phyloP scores from a whole-genome alignment of 108 stramenopile species.

The Bacterosira constricta region DNA sequence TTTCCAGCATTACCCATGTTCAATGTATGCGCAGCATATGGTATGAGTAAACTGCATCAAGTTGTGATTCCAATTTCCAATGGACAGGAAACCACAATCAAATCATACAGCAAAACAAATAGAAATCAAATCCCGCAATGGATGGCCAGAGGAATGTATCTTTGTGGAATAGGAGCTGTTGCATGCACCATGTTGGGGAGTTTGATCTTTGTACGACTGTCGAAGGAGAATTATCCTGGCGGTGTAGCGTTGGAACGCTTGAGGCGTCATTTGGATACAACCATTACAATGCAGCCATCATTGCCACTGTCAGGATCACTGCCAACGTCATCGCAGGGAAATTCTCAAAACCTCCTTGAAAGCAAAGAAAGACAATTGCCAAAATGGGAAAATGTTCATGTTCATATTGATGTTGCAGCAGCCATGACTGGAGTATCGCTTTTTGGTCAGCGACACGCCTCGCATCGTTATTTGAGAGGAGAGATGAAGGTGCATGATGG shows the following conservation, averaged over 20 bases:
- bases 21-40: constrained; percentile 82
- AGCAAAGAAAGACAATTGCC: not conserved
- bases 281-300: constrained; percentile 21
- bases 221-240: constrained; percentile 86
- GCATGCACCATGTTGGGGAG: constrained; percentile 60
- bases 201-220: constrained; percentile 66
- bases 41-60: constrained; percentile 56
- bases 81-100: constrained; percentile 17
- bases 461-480: constrained; percentile 6
- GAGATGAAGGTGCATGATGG: not conserved
- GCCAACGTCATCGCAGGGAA: not conserved
- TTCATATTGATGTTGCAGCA: constrained; percentile 83
- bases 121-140: not conserved
- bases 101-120: too few species aligned
- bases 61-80: constrained; percentile 50
- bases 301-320: too few species aligned
- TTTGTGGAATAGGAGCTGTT: constrained; percentile 42
- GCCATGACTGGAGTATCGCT: constrained; percentile 90
- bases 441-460: constrained; percentile 79
- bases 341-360: too few species aligned
- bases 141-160: constrained; percentile 45
- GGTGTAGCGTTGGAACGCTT: constrained; percentile 66
- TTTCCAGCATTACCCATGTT: constrained; percentile 91
- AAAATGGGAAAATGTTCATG: constrained; percentile 39
- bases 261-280: constrained; percentile 39